Evolutionary conservation across 2,329 filamentous ascomycete genomes (phyloP).

Genomic region (Penicillium sp.): DNA sequence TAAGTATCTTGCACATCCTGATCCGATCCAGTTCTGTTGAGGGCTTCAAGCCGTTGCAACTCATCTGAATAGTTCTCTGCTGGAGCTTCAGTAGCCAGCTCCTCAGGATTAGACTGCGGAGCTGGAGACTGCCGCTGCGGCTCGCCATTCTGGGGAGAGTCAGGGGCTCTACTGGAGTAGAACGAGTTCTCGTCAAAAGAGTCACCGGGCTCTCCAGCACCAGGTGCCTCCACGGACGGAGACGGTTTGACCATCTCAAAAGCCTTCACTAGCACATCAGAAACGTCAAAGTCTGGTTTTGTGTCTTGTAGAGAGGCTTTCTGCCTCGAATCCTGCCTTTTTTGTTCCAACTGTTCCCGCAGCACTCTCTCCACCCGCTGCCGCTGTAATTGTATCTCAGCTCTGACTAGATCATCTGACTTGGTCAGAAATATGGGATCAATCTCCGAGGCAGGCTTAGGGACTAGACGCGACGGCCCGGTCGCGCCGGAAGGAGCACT

Average conservation of each 20-base stretch:
- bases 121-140: too few relatives aligned
- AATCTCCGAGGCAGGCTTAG: constrained; percentile 56
- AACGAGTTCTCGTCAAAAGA: constrained; percentile 90
- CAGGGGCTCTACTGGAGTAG: constrained; percentile 83
- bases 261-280: constrained; percentile 61
- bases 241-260: too few relatives aligned
- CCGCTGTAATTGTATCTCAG: constrained; percentile 70
- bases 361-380: constrained; percentile 69
- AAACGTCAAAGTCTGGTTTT: constrained; percentile 59
- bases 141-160: constrained; percentile 55
- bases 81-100: too few relatives aligned
- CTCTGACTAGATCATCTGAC: constrained; percentile 71
- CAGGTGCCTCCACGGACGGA: too few relatives aligned
- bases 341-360: constrained; percentile 67
- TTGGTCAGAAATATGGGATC: constrained; percentile 78
- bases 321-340: constrained; percentile 41
- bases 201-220: constrained; percentile 59
- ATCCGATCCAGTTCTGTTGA: constrained; percentile 31
- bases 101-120: too few relatives aligned
- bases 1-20: constrained; percentile 35
- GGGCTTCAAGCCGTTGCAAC: constrained; percentile 32
- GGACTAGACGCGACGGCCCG: too few relatives aligned
- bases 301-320: constrained; percentile 46
- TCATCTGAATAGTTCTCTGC: constrained; percentile 32
- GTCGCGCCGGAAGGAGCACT: too few relatives aligned